phyloP scores from a whole-genome alignment of 441 rosid genomes.

The Erodium texanum region DNA sequence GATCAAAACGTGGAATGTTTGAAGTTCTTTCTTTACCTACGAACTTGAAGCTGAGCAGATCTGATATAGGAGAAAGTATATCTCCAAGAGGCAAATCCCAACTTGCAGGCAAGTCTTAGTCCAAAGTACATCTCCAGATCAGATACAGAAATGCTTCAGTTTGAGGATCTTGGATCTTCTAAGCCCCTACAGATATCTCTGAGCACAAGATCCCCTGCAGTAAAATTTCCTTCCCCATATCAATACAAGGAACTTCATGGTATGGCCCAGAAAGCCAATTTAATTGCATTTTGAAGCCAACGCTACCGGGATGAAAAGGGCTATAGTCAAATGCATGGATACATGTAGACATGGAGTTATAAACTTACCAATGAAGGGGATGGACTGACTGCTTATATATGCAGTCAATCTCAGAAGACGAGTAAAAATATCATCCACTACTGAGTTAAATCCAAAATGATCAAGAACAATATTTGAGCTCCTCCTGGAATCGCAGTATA shows the following conservation, averaged over 20 bases:
- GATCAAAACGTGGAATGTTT: not conserved
- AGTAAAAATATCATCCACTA: constrained; percentile 31
- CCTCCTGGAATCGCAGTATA: constrained; percentile 23
- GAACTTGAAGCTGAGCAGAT: constrained; percentile 30
- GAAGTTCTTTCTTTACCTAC: constrained; percentile 35
- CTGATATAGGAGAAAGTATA: constrained; percentile 29
- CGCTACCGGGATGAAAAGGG: not conserved
- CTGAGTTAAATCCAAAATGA: constrained; percentile 27
- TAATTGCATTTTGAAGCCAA: too few relatives aligned
- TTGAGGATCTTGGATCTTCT: constrained; percentile 28
- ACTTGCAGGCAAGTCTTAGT: constrained; percentile 40
- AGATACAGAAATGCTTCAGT: constrained; percentile 17
- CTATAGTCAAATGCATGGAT: not conserved
- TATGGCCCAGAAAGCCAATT: constrained; percentile 3
- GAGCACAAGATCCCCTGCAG: constrained; percentile 36
- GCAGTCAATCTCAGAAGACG: constrained; percentile 30
- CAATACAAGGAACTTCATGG: not conserved
- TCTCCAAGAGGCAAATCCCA: constrained; percentile 37
- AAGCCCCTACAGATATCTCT: constrained; percentile 27
- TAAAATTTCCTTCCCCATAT: constrained; percentile 13
- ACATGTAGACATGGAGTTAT: constrained; percentile 4
- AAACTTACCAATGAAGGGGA: constrained; percentile 44
- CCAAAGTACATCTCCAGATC: constrained; percentile 21
- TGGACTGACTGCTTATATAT: constrained; percentile 28
- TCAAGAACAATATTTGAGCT: constrained; percentile 21